phyloP scores from a whole-genome alignment of 2,329 filamentous ascomycete species.

The Talaromyces sp. region DNA sequence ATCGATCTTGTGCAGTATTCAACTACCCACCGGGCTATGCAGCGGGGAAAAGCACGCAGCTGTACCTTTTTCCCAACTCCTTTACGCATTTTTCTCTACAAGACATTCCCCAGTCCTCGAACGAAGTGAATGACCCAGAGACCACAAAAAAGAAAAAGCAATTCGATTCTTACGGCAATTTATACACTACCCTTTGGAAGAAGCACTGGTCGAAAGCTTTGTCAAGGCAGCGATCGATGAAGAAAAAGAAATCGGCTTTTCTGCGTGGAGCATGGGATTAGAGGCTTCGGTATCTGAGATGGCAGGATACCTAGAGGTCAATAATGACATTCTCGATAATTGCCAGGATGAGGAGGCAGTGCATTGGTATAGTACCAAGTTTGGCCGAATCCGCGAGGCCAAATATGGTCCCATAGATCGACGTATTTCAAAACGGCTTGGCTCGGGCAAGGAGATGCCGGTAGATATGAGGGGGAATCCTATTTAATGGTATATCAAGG shows the following conservation, averaged over 20 bases:
- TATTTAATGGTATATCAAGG: constrained; percentile 3
- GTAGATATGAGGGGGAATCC: constrained; percentile 20
- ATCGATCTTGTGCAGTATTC: constrained; percentile 17
- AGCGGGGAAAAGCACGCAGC: constrained; percentile 3
- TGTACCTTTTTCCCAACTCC: constrained; percentile 14
- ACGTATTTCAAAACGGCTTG: constrained; percentile 19
- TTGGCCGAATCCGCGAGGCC: constrained; percentile 20
- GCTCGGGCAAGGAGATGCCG: constrained; percentile 19
- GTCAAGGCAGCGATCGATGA: constrained; percentile 21
- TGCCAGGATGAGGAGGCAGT: constrained; percentile 20
- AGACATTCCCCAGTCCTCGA: neutral
- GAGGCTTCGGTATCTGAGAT: constrained; percentile 20
- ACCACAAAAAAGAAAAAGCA: constrained; percentile 11
- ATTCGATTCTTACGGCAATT: constrained; percentile 13
- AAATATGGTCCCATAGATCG: constrained; percentile 16
- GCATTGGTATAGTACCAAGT: constrained; percentile 23
- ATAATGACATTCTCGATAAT: constrained; percentile 20
- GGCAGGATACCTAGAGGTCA: constrained; percentile 20
- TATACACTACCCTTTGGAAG: constrained; percentile 16
- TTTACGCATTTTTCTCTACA: constrained; percentile 11
- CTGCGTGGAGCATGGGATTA: constrained; percentile 17
- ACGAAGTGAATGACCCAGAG: neutral
- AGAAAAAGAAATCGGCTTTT: constrained; percentile 12
- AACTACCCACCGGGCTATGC: constrained; percentile 16
- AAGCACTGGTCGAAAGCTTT: constrained; percentile 18